phyloP scores from a whole-genome alignment of 164 flowering plant genomes.

The Annona squamosa region DNA sequence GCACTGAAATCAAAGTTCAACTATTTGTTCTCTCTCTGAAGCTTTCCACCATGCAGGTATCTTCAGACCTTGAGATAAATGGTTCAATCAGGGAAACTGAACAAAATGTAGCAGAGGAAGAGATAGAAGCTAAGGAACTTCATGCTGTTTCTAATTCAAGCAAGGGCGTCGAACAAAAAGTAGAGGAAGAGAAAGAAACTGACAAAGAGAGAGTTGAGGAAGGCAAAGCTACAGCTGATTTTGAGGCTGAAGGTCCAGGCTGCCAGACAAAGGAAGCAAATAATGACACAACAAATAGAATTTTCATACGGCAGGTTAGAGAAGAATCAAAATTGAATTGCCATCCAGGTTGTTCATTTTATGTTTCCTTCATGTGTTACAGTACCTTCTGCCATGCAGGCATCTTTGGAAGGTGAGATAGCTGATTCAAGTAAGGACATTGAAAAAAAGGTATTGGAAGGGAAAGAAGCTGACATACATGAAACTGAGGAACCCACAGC shows the following conservation, averaged over 20 bases:
- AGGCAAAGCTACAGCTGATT: not conserved
- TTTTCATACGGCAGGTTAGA: not conserved
- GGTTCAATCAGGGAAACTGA: not conserved
- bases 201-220: too few relatives aligned
- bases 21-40: too few relatives aligned
- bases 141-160: not conserved
- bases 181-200: not conserved
- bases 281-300: not conserved
- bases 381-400: slow-evolving; percentile 8
- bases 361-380: not conserved
- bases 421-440: not conserved
- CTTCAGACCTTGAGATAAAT: not conserved
- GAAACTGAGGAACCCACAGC: too few relatives aligned
- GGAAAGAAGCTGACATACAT: not conserved
- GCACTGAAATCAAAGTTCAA: too few relatives aligned
- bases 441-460: slow-evolving; percentile 3
- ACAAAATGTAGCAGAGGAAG: not conserved
- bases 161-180: not conserved
- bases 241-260: slow-evolving; percentile 1
- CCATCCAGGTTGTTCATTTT: slow-evolving; percentile 1
- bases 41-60: too few relatives aligned
- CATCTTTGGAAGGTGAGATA: slow-evolving; percentile 1
- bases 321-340: not conserved
- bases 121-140: not conserved
- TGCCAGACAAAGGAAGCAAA: not conserved